These are phyloP conservation scores for Flaveria brownii DNA, from an alignment of 129 eudicot genomes.

Conservation along the genomic window DNA sequence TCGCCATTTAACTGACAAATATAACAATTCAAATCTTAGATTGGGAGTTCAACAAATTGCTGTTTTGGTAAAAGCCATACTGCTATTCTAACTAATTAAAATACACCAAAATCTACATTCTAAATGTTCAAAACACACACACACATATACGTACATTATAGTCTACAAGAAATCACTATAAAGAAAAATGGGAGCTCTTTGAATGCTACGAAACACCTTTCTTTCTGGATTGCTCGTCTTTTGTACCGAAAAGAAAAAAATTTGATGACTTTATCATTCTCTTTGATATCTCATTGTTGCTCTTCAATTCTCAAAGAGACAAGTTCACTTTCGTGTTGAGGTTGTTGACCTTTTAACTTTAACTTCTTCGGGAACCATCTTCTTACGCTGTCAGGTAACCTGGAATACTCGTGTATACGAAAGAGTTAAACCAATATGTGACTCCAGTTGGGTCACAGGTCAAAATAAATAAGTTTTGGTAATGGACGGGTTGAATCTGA, in stretches of 20 bases:
- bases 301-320: slow-evolving; percentile 59
- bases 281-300: slow-evolving; percentile 27
- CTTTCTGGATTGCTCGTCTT: slow-evolving; percentile 4
- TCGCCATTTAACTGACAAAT: background rate
- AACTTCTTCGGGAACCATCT: slow-evolving; percentile 69
- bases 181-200: background rate
- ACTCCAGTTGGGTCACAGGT: background rate
- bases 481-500: background rate
- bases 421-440: background rate
- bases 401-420: slow-evolving; percentile 22
- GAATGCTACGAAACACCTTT: background rate
- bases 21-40: background rate
- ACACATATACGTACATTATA: background rate
- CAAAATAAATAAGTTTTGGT: background rate
- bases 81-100: slow-evolving; percentile 14
- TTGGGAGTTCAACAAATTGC: background rate
- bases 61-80: background rate
- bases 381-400: slow-evolving; percentile 76
- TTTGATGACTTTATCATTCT: background rate
- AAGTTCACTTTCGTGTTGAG: slow-evolving; percentile 82
- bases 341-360: slow-evolving; percentile 64
- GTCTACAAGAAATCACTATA: slow-evolving; percentile 29
- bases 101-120: slow-evolving; percentile 6
- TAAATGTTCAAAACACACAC: background rate
- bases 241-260: background rate